Evolutionary conservation across 768 basidiomycete genomes (phyloP).

Genomic region (Cyathus striatus): DNA sequence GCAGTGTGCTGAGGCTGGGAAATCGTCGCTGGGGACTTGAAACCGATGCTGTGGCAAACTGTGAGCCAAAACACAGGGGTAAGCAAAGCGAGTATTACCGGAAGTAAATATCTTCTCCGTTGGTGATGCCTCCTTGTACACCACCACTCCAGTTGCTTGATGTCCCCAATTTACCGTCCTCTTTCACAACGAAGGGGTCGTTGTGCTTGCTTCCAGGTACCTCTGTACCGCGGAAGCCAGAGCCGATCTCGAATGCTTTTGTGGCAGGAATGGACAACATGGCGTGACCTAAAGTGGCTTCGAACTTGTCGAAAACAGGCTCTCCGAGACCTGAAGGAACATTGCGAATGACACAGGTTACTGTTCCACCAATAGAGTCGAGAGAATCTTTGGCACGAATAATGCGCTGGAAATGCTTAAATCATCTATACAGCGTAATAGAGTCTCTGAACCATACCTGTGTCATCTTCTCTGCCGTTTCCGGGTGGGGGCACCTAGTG

Average conservation of each 20-base stretch:
- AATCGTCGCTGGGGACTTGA: conserved; percentile 99
- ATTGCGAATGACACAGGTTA: conserved; percentile 93
- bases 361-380: conserved; percentile 97
- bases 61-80: too few relatives aligned
- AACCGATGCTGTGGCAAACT: conserved; percentile 64
- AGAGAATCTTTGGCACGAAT: conserved; percentile 83
- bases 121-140: conserved; percentile 95
- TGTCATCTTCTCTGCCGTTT: conserved; percentile 88
- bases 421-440: not conserved
- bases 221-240: conserved; percentile 92
- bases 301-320: conserved; percentile 98
- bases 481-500: conserved; percentile 87
- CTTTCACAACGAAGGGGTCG: conserved; percentile 69
- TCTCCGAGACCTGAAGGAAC: conserved; percentile 92
- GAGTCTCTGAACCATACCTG: conserved; percentile 43
- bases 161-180: conserved; percentile 75
- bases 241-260: conserved; percentile 97
- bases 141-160: conserved; percentile 95
- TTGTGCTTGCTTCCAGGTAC: conserved; percentile 93
- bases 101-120: conserved; percentile 97
- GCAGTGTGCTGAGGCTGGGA: conserved; percentile 87
- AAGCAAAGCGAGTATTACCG: conserved; percentile 39
- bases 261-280: conserved; percentile 99
- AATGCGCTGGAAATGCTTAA: conserved; percentile 62
- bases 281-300: conserved; percentile 91